Percentiles rank a stretch among this genome's conserved stretches.
Evolutionary conservation across 441 rosid genomes (phyloP).

Genomic region (Croton laevigatus): DNA sequence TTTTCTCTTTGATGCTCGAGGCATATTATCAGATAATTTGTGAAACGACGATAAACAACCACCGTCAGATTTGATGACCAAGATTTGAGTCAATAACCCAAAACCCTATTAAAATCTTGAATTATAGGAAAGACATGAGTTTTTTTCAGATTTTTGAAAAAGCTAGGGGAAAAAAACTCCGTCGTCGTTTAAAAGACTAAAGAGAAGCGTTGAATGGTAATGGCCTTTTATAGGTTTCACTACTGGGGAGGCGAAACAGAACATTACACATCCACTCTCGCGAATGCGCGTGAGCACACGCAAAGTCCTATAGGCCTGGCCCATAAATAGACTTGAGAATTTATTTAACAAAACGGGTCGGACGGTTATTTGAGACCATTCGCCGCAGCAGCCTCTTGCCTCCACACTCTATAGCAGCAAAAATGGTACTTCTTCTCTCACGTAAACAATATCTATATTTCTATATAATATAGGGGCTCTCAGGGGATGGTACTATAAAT

Average conservation of each 20-base stretch:
- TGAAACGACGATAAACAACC: conserved; percentile 12
- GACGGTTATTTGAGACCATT: conserved; percentile 3
- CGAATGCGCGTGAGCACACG: not conserved
- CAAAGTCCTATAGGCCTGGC: not conserved
- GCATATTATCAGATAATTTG: conserved; percentile 33
- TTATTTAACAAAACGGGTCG: too few species aligned
- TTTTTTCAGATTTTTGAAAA: not conserved
- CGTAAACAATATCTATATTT: too few species aligned
- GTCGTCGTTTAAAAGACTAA: not conserved
- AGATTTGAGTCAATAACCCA: conserved; percentile 18
- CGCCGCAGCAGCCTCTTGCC: not conserved
- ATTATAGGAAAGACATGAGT: too few species aligned
- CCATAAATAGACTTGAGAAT: too few species aligned
- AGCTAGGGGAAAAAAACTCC: too few species aligned
- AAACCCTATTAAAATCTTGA: conserved; percentile 22
- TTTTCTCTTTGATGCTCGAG: conserved; percentile 47
- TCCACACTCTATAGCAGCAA: conserved; percentile 4
- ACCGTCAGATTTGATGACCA: conserved; percentile 29
- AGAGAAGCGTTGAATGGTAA: not conserved
- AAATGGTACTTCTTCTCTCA: conserved; percentile 23
- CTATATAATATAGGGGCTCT: too few species aligned
- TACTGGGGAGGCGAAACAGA: not conserved
- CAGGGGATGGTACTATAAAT: too few species aligned
- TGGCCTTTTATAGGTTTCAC: not conserved
- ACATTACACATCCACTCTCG: too few species aligned